Evolutionary conservation across 805 yeast genomes (phyloP).

Genomic region (Zygosaccharomyces pseudorouxii): DNA sequence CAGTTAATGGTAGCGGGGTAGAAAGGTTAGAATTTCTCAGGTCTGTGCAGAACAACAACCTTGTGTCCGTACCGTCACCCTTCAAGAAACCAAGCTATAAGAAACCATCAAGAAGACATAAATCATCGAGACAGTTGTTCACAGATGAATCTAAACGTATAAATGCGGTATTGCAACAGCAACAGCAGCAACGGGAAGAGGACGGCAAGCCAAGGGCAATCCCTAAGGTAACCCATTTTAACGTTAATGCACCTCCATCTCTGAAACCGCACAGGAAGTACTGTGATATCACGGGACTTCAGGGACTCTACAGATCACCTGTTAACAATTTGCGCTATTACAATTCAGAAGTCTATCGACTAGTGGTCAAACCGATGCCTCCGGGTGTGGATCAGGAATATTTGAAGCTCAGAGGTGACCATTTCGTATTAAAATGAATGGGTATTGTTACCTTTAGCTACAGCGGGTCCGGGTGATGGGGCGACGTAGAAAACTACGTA

Average conservation of each 20-base stretch:
- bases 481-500: conserved; percentile 5
- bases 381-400: conserved; percentile 94
- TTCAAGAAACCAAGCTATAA: conserved; percentile 58
- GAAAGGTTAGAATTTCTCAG: conserved; percentile 30
- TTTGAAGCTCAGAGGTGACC: conserved; percentile 79
- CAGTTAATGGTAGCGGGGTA: conserved; percentile 10
- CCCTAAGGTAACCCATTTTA: conserved; percentile 61
- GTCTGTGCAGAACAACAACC: conserved; percentile 22
- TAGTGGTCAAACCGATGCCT: conserved; percentile 67
- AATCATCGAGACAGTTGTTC: conserved; percentile 66
- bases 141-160: conserved; percentile 75
- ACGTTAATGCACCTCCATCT: conserved; percentile 83
- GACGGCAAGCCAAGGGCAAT: conserved; percentile 27
- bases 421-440: conserved; percentile 63
- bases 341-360: conserved; percentile 76
- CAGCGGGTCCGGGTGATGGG: conserved; percentile 5
- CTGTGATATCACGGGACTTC: conserved; percentile 91
- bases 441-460: not conserved
- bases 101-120: conserved; percentile 57
- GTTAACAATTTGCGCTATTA: conserved; percentile 71
- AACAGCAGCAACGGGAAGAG: conserved; percentile 17
- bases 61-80: conserved; percentile 34
- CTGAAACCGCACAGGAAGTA: conserved; percentile 73
- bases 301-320: conserved; percentile 71
- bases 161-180: conserved; percentile 24